A percentile compares a stretch with the other conserved stretches of the same genome.
These are phyloP conservation scores for Pythium coloratum DNA, from an alignment of 352 stramenopile genomes.

Conservation along the genomic window DNA sequence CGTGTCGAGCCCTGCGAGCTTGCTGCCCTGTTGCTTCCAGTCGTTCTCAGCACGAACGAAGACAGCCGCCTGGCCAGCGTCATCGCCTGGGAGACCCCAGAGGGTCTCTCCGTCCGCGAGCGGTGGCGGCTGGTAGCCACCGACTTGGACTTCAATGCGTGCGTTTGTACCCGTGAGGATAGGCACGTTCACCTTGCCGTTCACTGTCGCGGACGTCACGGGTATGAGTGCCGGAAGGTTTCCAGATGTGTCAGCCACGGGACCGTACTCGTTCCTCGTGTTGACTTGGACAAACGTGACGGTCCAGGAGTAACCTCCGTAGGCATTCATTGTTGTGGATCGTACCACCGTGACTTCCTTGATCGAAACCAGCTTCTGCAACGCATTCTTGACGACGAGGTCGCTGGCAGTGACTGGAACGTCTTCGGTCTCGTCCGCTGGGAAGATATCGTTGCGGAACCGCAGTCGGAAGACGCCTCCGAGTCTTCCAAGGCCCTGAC, in stretches of 20 bases:
- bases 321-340: slow-evolving; percentile 66
- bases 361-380: slow-evolving; percentile 75
- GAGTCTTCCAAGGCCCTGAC: slow-evolving; percentile 60
- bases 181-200: slow-evolving; percentile 23
- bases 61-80: slow-evolving; percentile 61
- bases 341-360: slow-evolving; percentile 61
- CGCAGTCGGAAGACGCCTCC: slow-evolving; percentile 69
- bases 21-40: slow-evolving; percentile 73
- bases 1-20: slow-evolving; percentile 56
- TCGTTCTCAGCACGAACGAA: slow-evolving; percentile 68
- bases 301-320: slow-evolving; percentile 83
- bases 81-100: slow-evolving; percentile 55
- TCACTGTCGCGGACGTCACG: slow-evolving; percentile 33
- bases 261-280: slow-evolving; percentile 70
- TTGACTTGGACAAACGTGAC: slow-evolving; percentile 83
- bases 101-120: slow-evolving; percentile 37
- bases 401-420: slow-evolving; percentile 66
- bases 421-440: slow-evolving; percentile 65
- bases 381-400: slow-evolving; percentile 45
- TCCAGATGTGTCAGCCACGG: slow-evolving; percentile 62
- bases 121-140: slow-evolving; percentile 45
- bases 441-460: slow-evolving; percentile 75
- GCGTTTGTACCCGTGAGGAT: slow-evolving; percentile 62
- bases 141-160: slow-evolving; percentile 48
- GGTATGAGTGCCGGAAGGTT: slow-evolving; percentile 65